phyloP scores from a whole-genome alignment of 345 rosid genomes.

The Microthlaspi erraticum region DNA sequence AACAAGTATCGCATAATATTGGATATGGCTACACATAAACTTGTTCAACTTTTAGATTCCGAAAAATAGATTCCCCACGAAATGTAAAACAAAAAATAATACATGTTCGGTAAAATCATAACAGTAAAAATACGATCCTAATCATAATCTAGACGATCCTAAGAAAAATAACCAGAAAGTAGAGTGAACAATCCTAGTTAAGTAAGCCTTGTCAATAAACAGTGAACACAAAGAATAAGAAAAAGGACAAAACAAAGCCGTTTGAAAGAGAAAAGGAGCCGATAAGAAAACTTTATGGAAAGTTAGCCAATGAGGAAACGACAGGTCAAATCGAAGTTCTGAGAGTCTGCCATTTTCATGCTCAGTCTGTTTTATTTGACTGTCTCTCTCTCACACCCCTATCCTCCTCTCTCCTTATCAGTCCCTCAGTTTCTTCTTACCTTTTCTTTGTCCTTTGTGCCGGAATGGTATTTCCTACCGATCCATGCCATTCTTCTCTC shows the following conservation, averaged over 20 bases:
- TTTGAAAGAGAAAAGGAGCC: not conserved
- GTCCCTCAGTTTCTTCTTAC: conserved; percentile 31
- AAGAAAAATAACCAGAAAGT: not conserved
- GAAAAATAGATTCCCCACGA: not conserved
- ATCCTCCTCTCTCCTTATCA: conserved; percentile 4
- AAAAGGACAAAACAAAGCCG: conserved; percentile 13
- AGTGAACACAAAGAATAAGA: conserved; percentile 24
- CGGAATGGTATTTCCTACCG: too few relatives aligned
- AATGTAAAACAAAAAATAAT: too few relatives aligned
- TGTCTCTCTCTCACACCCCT: conserved; percentile 25
- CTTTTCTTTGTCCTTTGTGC: conserved; percentile 35
- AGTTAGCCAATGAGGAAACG: conserved; percentile 42
- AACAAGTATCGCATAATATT: not conserved
- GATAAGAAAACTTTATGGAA: conserved; percentile 30
- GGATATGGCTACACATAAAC: not conserved
- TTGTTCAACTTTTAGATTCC: not conserved
- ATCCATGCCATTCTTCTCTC: too few relatives aligned
- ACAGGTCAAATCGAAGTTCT: conserved; percentile 43
- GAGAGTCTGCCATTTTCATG: conserved; percentile 40
- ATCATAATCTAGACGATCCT: not conserved
- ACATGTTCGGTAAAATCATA: too few relatives aligned
- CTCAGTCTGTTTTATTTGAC: conserved; percentile 42
- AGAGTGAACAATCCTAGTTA: conserved; percentile 29
- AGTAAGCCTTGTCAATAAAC: conserved; percentile 30
- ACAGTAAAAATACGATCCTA: not conserved